Conservation (phyloP, 108 stramenopile genomes). For the Licmophora abbreviata region DNA sequence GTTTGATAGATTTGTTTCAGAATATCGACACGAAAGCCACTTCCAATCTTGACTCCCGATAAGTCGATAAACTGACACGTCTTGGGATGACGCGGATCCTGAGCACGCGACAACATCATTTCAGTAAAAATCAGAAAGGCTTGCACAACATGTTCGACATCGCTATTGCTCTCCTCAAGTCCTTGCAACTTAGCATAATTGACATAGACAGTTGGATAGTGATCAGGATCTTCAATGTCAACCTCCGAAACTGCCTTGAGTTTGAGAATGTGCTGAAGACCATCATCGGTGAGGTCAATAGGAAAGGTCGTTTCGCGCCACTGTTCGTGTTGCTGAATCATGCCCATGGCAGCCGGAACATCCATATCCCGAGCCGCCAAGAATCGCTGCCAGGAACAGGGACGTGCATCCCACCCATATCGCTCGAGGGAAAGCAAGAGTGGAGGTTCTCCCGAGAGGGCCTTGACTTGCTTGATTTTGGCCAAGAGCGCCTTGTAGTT, state of each 20-base stretch:
- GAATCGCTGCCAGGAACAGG: constrained; percentile 73
- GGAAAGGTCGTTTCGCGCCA: constrained; percentile 70
- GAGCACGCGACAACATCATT: constrained; percentile 41
- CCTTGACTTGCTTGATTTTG: constrained; percentile 40
- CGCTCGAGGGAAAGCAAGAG: constrained; percentile 54
- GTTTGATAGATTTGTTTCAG: constrained; percentile 60
- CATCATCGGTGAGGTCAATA: constrained; percentile 56
- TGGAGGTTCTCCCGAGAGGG: constrained; percentile 29
- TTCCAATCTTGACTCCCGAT: constrained; percentile 52
- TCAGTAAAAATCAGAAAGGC: constrained; percentile 79
- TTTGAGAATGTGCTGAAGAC: constrained; percentile 51
- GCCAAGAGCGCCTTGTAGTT: constrained; percentile 28
- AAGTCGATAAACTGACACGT: constrained; percentile 71
- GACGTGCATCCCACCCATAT: constrained; percentile 70
- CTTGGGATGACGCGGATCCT: constrained; percentile 58
- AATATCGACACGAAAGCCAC: constrained; percentile 52
- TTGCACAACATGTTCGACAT: constrained; percentile 55
- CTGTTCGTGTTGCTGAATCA: constrained; percentile 67
- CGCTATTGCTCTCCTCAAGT: constrained; percentile 27
- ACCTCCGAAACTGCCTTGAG: constrained; percentile 64
- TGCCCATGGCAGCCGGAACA: constrained; percentile 67
- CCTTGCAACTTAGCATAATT: constrained; percentile 62
- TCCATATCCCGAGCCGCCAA: constrained; percentile 60
- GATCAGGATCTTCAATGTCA: constrained; percentile 18
- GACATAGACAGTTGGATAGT: constrained; percentile 67